Evolutionary conservation across 1,284 basidiomycete genomes (phyloP).

Genomic region (Mrakiaceae sp.): DNA sequence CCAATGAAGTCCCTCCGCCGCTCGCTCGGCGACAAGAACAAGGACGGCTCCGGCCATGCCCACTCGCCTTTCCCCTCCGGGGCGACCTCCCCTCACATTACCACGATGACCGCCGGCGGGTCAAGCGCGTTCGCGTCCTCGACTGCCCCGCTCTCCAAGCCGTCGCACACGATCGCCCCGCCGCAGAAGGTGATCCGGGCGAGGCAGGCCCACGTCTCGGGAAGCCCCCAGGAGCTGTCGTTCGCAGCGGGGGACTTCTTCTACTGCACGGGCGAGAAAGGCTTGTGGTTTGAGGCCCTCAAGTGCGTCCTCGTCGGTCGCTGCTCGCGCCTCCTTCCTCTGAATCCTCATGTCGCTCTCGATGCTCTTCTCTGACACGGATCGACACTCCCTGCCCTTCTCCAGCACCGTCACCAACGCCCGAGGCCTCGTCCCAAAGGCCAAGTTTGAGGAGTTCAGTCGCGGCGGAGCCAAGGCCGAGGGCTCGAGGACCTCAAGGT

Average conservation of each 20-base stretch:
- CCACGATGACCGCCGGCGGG: constrained; percentile 10
- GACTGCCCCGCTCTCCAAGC: constrained; percentile 44
- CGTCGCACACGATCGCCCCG: constrained; percentile 57
- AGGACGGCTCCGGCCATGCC: constrained; percentile 23
- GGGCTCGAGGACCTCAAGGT: background rate
- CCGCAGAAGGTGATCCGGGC: constrained; percentile 96
- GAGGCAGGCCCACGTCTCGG: constrained; percentile 53
- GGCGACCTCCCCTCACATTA: background rate
- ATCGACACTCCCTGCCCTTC: background rate
- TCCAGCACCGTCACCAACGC: constrained; percentile 67
- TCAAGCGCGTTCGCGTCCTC: constrained; percentile 36
- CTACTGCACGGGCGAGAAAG: constrained; percentile 72
- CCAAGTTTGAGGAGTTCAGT: constrained; percentile 75
- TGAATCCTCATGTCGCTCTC: background rate
- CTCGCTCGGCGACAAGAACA: constrained; percentile 55
- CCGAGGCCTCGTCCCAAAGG: constrained; percentile 77
- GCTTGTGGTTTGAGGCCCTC: constrained; percentile 67
- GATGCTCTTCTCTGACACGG: background rate
- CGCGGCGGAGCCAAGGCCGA: constrained; percentile 41
- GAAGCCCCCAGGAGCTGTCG: constrained; percentile 73
- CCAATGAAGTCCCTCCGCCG: constrained; percentile 76
- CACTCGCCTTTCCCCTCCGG: background rate
- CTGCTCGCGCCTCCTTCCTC: background rate
- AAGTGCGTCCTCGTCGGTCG: constrained; percentile 35
- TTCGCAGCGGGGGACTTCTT: constrained; percentile 96